Evolutionary conservation across 176 grass and related monocot genomes (phyloP).

Genomic region (Rhipidocladum racemiflorum): DNA sequence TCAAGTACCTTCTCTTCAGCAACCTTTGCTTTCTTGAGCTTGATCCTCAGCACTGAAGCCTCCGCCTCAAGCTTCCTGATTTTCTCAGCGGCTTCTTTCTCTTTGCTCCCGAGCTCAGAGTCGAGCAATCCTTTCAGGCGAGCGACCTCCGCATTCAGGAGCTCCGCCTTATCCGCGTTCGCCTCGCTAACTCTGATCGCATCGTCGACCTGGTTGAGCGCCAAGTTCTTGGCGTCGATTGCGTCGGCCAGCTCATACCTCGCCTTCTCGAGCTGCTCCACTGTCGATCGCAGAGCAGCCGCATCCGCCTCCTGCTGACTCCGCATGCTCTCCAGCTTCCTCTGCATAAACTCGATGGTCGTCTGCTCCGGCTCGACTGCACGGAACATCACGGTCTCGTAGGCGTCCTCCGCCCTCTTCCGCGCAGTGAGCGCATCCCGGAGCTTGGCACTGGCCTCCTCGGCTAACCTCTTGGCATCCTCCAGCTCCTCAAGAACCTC

Average conservation of each 20-base stretch:
- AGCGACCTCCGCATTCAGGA: slow-evolving; percentile 52
- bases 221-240: slow-evolving; percentile 64
- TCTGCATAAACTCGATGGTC: slow-evolving; percentile 33
- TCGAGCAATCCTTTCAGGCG: slow-evolving; percentile 56
- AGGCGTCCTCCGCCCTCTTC: slow-evolving; percentile 37
- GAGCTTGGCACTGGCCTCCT: slow-evolving; percentile 72
- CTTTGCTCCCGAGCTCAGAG: slow-evolving; percentile 45
- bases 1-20: slow-evolving; percentile 44
- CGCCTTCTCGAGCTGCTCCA: slow-evolving; percentile 70
- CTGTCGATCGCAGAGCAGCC: slow-evolving; percentile 25
- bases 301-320: slow-evolving; percentile 59
- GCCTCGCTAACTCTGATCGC: slow-evolving; percentile 47
- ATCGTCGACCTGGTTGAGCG: slow-evolving; percentile 54
- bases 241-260: slow-evolving; percentile 62
- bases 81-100: slow-evolving; percentile 29
- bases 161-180: slow-evolving; percentile 52
- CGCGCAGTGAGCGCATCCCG: slow-evolving; percentile 38
- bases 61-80: slow-evolving; percentile 56
- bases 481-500: slow-evolving; percentile 61
- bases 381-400: slow-evolving; percentile 19
- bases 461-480: slow-evolving; percentile 43
- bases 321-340: slow-evolving; percentile 59
- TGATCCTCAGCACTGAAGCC: slow-evolving; percentile 31
- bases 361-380: slow-evolving; percentile 29
- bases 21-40: slow-evolving; percentile 53